Base-by-base conservation (phyloP, 495 filamentous ascomycete genomes). In the Trichoderma asperelloides region DNA sequence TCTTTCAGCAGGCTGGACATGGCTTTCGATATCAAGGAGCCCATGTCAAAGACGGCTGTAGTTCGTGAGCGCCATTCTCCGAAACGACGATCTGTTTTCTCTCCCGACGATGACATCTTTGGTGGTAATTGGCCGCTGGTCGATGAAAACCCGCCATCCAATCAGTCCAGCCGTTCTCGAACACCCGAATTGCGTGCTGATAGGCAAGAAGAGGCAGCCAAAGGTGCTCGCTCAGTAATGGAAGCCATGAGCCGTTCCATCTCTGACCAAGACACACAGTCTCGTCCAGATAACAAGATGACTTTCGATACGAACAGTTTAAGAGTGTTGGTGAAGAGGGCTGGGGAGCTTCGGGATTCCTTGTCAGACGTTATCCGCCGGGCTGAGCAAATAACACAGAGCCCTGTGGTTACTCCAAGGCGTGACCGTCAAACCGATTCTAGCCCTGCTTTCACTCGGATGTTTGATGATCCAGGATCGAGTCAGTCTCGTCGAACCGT, bases 261-360 rank as follows among this genome's bases (percentile, higher is more conserved):
- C 80, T 85, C 71, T 81, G 83, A 15, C 75, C 77, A 60, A 4
- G 55, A 60, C 3, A 1, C 55, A 15, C 55, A 11, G 25, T 18
- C 55, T 28, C 55, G 55, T 21, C 76, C 86, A 13, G 77, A 86
- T 55, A 89, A 89, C 69, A 96, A 96, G 75, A 86, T 96, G 40
- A 91, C 91, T 16, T 97, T 97, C 70, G 93, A 96, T 73, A 96
- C 92, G 12, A 91, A 89, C 40, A 96, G 91, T 67, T 85, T 97
- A 25, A 87, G 88, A 68, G 91, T 94, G 74, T 81, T 97, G 62
- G 93, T 97, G 21, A 87, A 91, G 67, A 89, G 93, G 47, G 92
- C 93, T 2, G 88, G 88, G 39, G 87, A 87, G 15, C 84, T 96
- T 27, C 89, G 85, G 12, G 86, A 90, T 68, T 83, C 85, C 6